Evolutionary conservation across 2,329 filamentous ascomycete species (phyloP).

Genomic region (Ploettnerulaceae sp.): DNA sequence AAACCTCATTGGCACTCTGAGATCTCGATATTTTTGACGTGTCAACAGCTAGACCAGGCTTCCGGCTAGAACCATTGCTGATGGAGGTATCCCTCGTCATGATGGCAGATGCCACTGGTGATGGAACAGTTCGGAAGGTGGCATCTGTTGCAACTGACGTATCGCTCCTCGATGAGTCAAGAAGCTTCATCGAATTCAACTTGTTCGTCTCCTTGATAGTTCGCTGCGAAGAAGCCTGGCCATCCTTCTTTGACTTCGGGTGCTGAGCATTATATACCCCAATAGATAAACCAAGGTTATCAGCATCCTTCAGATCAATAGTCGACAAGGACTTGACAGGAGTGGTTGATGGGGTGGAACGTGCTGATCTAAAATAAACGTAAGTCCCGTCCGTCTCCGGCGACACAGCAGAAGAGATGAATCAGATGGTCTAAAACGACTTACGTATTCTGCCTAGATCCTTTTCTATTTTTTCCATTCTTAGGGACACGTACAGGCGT

Average conservation of each 20-base stretch:
- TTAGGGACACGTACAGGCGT: background rate
- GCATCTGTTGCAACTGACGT: conserved; percentile 8
- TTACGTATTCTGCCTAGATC: conserved; percentile 12
- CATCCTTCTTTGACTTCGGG: background rate
- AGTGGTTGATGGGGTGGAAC: conserved; percentile 5
- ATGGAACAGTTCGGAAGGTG: conserved; percentile 1
- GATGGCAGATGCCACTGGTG: background rate
- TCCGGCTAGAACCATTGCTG: conserved; percentile 13
- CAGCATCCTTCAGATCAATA: background rate
- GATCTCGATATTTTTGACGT: background rate
- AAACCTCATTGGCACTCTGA: background rate
- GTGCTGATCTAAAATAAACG: background rate
- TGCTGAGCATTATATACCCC: background rate
- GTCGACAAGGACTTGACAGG: background rate
- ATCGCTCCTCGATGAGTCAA: conserved; percentile 1
- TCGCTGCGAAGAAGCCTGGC: background rate
- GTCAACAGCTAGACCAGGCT: conserved; percentile 9
- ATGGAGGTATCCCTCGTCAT: conserved; percentile 7
- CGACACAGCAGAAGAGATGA: background rate
- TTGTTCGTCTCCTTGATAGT: conserved; percentile 5
- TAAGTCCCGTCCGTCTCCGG: background rate
- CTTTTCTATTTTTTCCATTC: conserved; percentile 7
- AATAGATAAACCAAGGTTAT: background rate
- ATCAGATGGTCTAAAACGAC: background rate
- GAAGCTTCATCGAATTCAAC: conserved; percentile 8